Evolutionary conservation across 768 basidiomycete genomes (phyloP).

Genomic region (Boletus coccyginus): DNA sequence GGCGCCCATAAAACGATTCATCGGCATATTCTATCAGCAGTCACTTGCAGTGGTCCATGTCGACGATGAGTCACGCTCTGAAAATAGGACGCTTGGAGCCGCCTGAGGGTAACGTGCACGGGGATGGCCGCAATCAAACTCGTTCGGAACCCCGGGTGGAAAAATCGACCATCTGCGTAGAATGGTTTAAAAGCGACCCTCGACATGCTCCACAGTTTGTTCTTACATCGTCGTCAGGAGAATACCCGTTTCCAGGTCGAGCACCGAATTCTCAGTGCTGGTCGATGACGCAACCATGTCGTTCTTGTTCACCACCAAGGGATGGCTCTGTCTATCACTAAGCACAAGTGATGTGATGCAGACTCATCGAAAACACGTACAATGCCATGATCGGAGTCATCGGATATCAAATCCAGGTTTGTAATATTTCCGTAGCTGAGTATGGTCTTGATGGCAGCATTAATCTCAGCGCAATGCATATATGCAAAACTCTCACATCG

Average conservation of each 20-base stretch:
- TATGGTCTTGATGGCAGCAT: conserved; percentile 52
- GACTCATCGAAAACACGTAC: conserved; percentile 21
- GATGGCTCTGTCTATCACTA: conserved; percentile 61
- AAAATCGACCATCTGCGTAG: conserved; percentile 82
- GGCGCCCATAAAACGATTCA: conserved; percentile 73
- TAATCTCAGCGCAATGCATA: conserved; percentile 4
- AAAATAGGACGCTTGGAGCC: background rate
- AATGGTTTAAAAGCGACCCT: background rate
- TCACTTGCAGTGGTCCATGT: conserved; percentile 84
- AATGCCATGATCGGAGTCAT: conserved; percentile 73
- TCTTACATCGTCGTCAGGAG: conserved; percentile 77
- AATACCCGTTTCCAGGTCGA: conserved; percentile 85
- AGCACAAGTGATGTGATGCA: conserved; percentile 4
- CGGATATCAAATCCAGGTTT: conserved; percentile 73
- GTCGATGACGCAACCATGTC: conserved; percentile 89
- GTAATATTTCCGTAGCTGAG: conserved; percentile 83
- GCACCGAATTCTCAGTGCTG: conserved; percentile 82
- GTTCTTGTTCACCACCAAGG: conserved; percentile 75
- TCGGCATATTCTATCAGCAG: conserved; percentile 81
- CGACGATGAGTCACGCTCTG: background rate
- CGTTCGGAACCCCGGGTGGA: conserved; percentile 85
- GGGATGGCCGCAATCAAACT: conserved; percentile 82
- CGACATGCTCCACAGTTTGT: background rate
- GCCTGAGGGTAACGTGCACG: conserved; percentile 47
- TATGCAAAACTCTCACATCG: conserved; percentile 56